Conservation (phyloP, 2,329 filamentous ascomycete genomes). For the Cladosporium sphaerospermum region DNA sequence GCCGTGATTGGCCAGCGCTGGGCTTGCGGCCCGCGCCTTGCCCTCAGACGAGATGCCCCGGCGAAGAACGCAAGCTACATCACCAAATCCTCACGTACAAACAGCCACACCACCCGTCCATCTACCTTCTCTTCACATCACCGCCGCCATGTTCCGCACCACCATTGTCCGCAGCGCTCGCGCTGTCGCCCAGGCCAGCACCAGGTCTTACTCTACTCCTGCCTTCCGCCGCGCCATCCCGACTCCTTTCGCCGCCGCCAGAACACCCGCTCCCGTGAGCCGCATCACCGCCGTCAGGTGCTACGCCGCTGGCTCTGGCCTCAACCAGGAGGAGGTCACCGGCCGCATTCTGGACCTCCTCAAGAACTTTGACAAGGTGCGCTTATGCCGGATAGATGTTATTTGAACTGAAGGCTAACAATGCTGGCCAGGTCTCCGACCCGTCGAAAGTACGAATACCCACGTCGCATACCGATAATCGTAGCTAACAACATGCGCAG, state of each 20-base stretch:
- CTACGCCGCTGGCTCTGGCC: slow-evolving; percentile 76
- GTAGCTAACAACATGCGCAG: slow-evolving; percentile 44
- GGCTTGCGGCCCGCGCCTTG: no score
- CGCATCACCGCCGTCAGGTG: slow-evolving; percentile 66
- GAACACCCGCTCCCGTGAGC: slow-evolving; percentile 56
- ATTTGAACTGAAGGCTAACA: slow-evolving; percentile 16
- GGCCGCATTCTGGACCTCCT: slow-evolving; percentile 87
- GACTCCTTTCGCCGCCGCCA: slow-evolving; percentile 52
- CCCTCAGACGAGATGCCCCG: not conserved
- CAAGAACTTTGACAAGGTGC: slow-evolving; percentile 95
- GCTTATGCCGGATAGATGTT: slow-evolving; percentile 23
- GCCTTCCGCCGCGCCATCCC: slow-evolving; percentile 54
- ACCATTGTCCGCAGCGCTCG: slow-evolving; percentile 73
- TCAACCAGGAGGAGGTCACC: slow-evolving; percentile 79
- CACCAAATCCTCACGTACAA: slow-evolving; percentile 9
- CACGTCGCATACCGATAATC: not conserved
- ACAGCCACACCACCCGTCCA: slow-evolving; percentile 8
- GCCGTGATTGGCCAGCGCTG: no score
- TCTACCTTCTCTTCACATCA: slow-evolving; percentile 4
- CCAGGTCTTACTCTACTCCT: slow-evolving; percentile 36
- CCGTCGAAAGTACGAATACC: slow-evolving; percentile 47
- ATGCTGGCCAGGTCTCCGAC: slow-evolving; percentile 52
- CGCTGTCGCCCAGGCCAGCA: slow-evolving; percentile 38
- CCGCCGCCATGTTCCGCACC: slow-evolving; percentile 76
- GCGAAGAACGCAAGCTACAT: slow-evolving; percentile 2